Conservation (phyloP, 2,329 filamentous ascomycete genomes). For the Xylariomycetidae sp. region DNA sequence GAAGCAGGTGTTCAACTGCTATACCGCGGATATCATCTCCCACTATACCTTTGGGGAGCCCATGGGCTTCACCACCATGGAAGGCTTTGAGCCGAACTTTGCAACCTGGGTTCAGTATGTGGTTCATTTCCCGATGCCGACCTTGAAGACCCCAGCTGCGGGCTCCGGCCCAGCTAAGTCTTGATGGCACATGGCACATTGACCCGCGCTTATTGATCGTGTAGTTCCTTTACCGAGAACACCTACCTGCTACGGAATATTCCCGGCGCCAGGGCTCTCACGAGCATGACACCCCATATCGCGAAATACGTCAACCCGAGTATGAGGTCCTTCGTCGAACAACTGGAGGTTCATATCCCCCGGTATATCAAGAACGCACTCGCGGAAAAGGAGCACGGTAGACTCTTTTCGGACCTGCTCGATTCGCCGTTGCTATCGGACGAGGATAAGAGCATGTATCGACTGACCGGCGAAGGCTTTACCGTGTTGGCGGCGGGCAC, state of each 20-base stretch:
- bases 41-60: constrained; percentile 19
- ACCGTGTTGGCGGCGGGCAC: constrained; percentile 32
- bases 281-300: constrained; percentile 11
- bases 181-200: too few species aligned
- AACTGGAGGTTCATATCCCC: constrained; percentile 12
- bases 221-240: constrained; percentile 16
- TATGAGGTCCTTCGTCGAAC: constrained; percentile 5
- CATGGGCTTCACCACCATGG: not conserved
- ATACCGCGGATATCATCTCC: constrained; percentile 16
- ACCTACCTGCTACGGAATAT: constrained; percentile 10
- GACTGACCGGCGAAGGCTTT: constrained; percentile 33
- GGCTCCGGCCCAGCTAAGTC: too few species aligned
- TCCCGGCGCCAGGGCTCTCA: constrained; percentile 12
- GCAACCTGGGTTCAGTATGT: not conserved
- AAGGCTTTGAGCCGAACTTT: not conserved
- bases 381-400: constrained; percentile 27
- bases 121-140: too few species aligned
- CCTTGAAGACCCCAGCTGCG: too few species aligned
- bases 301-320: constrained; percentile 15
- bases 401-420: constrained; percentile 32
- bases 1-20: constrained; percentile 13
- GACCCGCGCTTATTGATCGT: too few species aligned
- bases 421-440: constrained; percentile 25
- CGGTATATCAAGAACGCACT: constrained; percentile 25
- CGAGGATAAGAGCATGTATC: constrained; percentile 27